phyloP scores from a whole-genome alignment of 2,329 filamentous ascomycete genomes.

The Xylaria sp. region DNA sequence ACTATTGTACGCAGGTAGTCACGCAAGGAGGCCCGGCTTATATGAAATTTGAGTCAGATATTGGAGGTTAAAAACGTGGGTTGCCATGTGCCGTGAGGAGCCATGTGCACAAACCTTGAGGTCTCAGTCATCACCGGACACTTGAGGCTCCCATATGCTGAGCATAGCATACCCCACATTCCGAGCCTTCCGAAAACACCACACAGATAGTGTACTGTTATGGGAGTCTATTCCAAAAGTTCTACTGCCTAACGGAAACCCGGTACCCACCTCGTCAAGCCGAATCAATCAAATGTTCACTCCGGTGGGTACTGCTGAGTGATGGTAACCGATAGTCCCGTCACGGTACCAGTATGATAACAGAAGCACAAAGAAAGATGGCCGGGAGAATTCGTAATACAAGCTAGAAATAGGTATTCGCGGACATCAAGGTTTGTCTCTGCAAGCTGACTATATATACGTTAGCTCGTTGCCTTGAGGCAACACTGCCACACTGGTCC shows the following conservation, averaged over 20 bases:
- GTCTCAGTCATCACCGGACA: slow-evolving; percentile 3
- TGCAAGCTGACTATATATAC: neutral
- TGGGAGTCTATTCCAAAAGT: neutral
- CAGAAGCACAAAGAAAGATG: slow-evolving; percentile 14
- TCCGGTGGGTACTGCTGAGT: slow-evolving; percentile 23
- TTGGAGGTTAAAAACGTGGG: slow-evolving; percentile 2
- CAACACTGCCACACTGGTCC: neutral
- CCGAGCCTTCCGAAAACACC: slow-evolving; percentile 36
- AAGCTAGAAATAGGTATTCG: slow-evolving; percentile 18
- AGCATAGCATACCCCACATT: slow-evolving; percentile 32
- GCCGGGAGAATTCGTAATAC: slow-evolving; percentile 16
- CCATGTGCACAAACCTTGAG: neutral
- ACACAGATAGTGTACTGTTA: slow-evolving; percentile 1
- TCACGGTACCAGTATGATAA: neutral
- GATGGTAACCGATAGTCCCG: slow-evolving; percentile 21
- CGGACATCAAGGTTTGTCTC: neutral
- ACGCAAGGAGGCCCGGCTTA: neutral
- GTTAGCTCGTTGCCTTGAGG: neutral
- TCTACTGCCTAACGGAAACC: slow-evolving; percentile 7
- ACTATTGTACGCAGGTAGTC: neutral
- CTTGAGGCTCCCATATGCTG: neutral
- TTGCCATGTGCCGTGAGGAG: neutral
- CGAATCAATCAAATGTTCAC: slow-evolving; percentile 14
- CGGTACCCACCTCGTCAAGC: slow-evolving; percentile 8
- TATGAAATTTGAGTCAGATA: neutral